These are phyloP conservation scores for Helotiales sp. DNA, from an alignment of 2,329 filamentous ascomycete genomes.

Conservation along the genomic window DNA sequence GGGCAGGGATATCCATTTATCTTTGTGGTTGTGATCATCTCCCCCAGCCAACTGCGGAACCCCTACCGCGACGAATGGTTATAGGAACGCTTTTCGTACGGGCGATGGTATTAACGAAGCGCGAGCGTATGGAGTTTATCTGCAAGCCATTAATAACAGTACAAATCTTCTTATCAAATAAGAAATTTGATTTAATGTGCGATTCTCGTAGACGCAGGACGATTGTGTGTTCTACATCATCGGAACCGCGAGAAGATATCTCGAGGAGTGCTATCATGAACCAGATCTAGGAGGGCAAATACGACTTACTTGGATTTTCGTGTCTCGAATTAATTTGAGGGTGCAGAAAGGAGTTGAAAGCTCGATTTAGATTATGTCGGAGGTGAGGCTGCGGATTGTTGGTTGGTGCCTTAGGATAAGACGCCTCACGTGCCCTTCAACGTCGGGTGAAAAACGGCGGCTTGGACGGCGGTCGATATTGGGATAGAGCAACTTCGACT, in stretches of 20 bases:
- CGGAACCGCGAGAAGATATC: conserved; percentile 31
- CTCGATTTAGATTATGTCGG: no score
- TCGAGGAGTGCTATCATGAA: conserved; percentile 28
- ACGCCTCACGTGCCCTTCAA: no score
- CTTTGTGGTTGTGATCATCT: conserved; percentile 33
- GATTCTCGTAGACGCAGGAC: conserved; percentile 21
- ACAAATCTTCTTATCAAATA: conserved; percentile 28
- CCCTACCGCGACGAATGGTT: conserved; percentile 18
- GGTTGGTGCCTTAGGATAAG: no score
- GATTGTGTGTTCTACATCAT: conserved; percentile 24
- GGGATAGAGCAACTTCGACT: no score
- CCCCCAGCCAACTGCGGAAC: conserved; percentile 35
- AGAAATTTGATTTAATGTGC: conserved; percentile 27
- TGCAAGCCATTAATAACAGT: conserved; percentile 33
- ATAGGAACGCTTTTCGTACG: conserved; percentile 13
- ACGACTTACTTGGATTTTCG: no score
- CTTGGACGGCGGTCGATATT: no score
- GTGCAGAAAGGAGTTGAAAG: no score
- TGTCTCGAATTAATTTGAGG: no score
- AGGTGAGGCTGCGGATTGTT: no score
- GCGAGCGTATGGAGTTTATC: conserved; percentile 27
- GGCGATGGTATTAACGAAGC: conserved; percentile 22
- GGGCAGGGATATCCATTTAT: conserved; percentile 23
- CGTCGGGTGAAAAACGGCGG: no score
- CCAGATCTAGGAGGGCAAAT: no score